Evolutionary conservation across 148 eudicot genomes (phyloP), one percentile per base, ranked within the genome.

Genomic region (Selenicereus undatus): DNA sequence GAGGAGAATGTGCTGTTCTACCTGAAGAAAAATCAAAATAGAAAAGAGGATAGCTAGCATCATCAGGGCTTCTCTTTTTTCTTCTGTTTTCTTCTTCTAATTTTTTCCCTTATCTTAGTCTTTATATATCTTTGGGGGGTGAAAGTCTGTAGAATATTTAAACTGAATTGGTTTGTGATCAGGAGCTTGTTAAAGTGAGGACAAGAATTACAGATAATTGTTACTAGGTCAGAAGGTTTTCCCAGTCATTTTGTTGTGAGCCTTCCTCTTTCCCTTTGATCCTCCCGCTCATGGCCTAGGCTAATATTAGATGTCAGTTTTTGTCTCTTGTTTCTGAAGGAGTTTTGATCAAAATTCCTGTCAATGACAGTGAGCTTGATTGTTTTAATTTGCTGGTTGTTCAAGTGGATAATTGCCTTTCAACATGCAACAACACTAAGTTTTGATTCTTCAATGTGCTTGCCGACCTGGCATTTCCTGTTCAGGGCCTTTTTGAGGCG

Each of bases 1-100:
- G 69, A 86, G 75, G 86, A 88, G 83, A 85, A 86, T 80, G 81
- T 91, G 94, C 79, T 91, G 94, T 79, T 89, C 90, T n/a, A 79
- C 89, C 78, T 89, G 80, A 87, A 54, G 68, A 32, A 13, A 58
- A 64, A 10, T 62, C 51, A 45, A 22, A 68, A 78, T 51, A 39
- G 48, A 83, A 77, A 66, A 66, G 82, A 82, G 68, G 64, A 60
- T 79, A 73, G 78, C 75, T 76, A 74, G 81, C 74, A 77, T 76
- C 58, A 62, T 39, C 43, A 39, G 43, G 50, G 84, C 81, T 39
- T 39, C 70, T 75, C 82, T 80, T 45, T 58, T 73, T 80, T 76
- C 62, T 69, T 84, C 13, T 65, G 79, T 74, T 74, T 75, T 66
- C 64, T 39, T 76, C 51, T 64, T 51, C 45, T 73, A 32, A 39